Evolutionary conservation across 305 asterid species (phyloP), one percentile per base, ranked within the genome.

Genomic region (Fraxinus floribunda): DNA sequence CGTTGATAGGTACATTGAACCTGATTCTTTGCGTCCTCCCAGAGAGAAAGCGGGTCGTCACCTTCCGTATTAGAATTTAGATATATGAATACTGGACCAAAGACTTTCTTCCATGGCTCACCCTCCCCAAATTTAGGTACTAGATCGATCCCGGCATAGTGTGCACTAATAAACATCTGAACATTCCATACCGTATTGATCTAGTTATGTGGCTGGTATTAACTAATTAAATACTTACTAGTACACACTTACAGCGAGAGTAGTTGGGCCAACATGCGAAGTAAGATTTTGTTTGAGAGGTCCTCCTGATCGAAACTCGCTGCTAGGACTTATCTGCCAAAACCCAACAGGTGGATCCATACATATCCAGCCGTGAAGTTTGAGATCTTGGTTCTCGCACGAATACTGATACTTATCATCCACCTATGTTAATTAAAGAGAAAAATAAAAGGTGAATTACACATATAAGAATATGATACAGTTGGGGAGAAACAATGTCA

Each of bases 321-420:
- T 89, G 85, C 92, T 89, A 16, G 97, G 95, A 15, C 90, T 88
- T 34, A 93, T 93, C 84, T 88, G 92, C 97, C 97, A 93, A 82
- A 93, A 93, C 1, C 95, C 97, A 39, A 91, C 91, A 0, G 92
- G 90, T 36, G 97, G 95, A 30, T 93, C 95, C 64, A 84, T 85
- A 75, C 91, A 86, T 84, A 93, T 90, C 92, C 92, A 93, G 62
- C 97, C 97, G 83, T 91, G 97, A 71, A 93, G 94, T 79, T 87
- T 79, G 46, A 88, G 86, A 29, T 93, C 94, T 87, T 88, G 88
- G 86, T 91, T 91, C 68, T 91, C 92, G 32, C 81, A 79, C 20
- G 97, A 85, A 80, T 93, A 91, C 66, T 90, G 92, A 79, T 93
- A 93, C 86, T 93, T 93, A 81, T 91, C 95, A 83, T 93, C 97